phyloP scores from a whole-genome alignment of 2,329 filamentous ascomycete genomes.

The Aspergillus bombycis region DNA sequence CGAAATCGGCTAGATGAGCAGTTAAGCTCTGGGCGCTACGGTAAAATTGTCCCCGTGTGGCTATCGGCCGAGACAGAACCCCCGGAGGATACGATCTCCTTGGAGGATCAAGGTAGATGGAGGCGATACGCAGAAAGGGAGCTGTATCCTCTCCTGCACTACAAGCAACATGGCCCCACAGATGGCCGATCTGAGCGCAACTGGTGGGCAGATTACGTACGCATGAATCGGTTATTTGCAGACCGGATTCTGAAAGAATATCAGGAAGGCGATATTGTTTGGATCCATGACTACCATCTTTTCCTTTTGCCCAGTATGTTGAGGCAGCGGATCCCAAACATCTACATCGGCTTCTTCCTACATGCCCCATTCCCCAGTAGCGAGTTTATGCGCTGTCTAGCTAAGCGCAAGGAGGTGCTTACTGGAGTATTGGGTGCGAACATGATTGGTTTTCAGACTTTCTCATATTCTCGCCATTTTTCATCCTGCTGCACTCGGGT shows the following conservation, averaged over 20 bases:
- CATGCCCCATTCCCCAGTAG: constrained; percentile 95
- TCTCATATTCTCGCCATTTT: constrained; percentile 93
- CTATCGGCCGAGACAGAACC: constrained; percentile 75
- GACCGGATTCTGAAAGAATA: constrained; percentile 86
- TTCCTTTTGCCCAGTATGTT: constrained; percentile 87
- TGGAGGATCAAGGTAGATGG: constrained; percentile 86
- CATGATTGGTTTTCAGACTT: constrained; percentile 92
- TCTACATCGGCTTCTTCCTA: constrained; percentile 93
- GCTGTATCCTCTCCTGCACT: constrained; percentile 91
- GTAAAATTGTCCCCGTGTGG: constrained; percentile 87
- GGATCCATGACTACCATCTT: constrained; percentile 93
- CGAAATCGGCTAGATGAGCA: constrained; percentile 73
- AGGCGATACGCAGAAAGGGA: constrained; percentile 88
- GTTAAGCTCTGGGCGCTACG: constrained; percentile 71
- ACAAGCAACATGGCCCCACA: constrained; percentile 89
- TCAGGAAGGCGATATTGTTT: constrained; percentile 87
- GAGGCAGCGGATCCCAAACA: constrained; percentile 80
- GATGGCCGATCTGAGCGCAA: constrained; percentile 80
- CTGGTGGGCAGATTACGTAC: constrained; percentile 90
- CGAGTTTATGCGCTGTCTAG: constrained; percentile 89
- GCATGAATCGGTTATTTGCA: constrained; percentile 90
- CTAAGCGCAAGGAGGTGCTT: constrained; percentile 84
- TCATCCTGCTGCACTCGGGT: constrained; percentile 91
- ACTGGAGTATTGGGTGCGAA: constrained; percentile 90
- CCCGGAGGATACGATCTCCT: constrained; percentile 66